Evolutionary conservation across 2,329 filamentous ascomycete species (phyloP), one percentile per base, ranked within the genome.

Genomic region (Colletotrichum gloeosporioides): DNA sequence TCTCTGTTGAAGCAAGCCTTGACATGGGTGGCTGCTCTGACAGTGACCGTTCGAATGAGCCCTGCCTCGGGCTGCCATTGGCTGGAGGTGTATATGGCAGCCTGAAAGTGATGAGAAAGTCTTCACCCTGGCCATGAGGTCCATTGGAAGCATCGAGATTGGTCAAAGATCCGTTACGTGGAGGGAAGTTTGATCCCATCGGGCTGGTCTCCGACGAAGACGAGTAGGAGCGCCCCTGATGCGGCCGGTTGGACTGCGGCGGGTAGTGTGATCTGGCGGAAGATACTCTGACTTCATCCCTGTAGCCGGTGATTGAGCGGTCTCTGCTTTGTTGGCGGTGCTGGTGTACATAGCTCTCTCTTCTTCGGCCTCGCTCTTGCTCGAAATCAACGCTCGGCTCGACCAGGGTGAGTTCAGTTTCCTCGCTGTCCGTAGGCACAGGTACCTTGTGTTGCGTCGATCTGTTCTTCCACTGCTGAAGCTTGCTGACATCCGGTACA

Each of bases 401-500:
- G 29, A 64, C 61, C 8, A 67, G 57, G 18, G 57, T 63, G 10
- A 73, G 22, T 7, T 74, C 74, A 9, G 62, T 31, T 2, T 74
- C 73, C 4, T 73, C 72, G 25, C 36, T 34, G 32, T 69, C 64
- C 4, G 25, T 49, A 4, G 34, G 9, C 3, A 39, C 29, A 53
- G 57, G 53, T 6, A n/a, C 22, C 44, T 39, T 64, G 8, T 55
- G 22, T 18, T 68, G 71, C 16, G 32, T 71, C 25, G 69, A 22
- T 44, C 53, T 36, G 27, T 73, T 61, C 57, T 65, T 75, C 83
- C 82, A 84, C 73, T 80, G 82, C 36, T 82, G 80, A 8, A 86
- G 82, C 29, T 82, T 84, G 65, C 81, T 78, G 5, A 82, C 79
- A 4, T 84, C 84, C 7, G 83, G 82, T 22, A 81, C 74, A 1